These are phyloP conservation scores for Paramecium biaurelia DNA, from an alignment of 73 alveolate species.

Conservation along the genomic window DNA sequence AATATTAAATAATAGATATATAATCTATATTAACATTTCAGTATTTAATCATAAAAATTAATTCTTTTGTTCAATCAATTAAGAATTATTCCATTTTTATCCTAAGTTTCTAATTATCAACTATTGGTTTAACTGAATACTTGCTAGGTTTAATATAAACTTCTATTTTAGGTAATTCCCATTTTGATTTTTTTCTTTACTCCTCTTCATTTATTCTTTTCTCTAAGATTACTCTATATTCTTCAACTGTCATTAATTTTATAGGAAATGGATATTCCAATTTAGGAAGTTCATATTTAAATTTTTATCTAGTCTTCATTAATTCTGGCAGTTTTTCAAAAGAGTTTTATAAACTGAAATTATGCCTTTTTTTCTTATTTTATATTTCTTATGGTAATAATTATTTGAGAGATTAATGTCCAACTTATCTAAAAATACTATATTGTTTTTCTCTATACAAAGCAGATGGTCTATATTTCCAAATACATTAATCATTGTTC, in stretches of 20 bases:
- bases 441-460: background rate
- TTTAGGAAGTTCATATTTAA: background rate
- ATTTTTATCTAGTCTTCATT: background rate
- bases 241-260: background rate
- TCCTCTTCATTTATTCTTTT: background rate
- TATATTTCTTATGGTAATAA: background rate
- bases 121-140: background rate
- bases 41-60: background rate
- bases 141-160: background rate
- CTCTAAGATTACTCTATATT: background rate
- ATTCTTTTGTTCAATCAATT: background rate
- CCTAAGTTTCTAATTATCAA: background rate
- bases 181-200: background rate
- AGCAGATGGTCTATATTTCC: background rate
- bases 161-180: background rate
- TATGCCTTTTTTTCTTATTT: background rate
- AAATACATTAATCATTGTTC: background rate
- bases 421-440: background rate
- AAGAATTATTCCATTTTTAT: background rate
- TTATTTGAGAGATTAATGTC: background rate
- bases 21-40: background rate
- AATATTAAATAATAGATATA: background rate
- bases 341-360: background rate
- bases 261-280: background rate
- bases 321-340: background rate